Evolutionary conservation across 805 yeast genomes (phyloP).

Genomic region (Myxozyma lipomycoides): DNA sequence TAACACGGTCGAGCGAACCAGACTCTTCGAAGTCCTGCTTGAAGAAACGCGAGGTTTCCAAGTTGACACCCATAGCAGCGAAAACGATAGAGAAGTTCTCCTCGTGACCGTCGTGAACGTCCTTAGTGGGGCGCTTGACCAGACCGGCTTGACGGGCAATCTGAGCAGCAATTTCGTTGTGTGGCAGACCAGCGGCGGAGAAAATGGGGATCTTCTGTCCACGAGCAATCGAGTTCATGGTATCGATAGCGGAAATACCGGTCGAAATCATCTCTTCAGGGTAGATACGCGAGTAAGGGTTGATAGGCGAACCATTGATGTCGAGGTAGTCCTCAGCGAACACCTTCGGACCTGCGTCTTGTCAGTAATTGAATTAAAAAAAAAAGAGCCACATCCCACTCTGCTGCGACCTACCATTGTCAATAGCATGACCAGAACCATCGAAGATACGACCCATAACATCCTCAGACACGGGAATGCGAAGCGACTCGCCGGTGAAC

Average conservation of each 20-base stretch:
- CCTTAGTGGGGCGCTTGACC: conserved; percentile 94
- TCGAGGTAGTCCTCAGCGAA: conserved; percentile 98
- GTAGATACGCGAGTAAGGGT: conserved; percentile 96
- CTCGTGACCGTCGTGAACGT: conserved; percentile 99
- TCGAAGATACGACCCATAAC: conserved; percentile 96
- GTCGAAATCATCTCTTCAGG: conserved; percentile 99
- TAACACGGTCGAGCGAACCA: conserved; percentile 96
- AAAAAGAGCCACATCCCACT: too few relatives aligned
- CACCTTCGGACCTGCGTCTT: conserved; percentile 80
- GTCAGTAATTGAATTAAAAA: too few relatives aligned
- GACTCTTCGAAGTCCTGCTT: conserved; percentile 99
- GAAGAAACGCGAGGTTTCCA: conserved; percentile 97
- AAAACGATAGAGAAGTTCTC: conserved; percentile 98
- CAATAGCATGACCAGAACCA: conserved; percentile 98
- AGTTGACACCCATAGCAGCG: conserved; percentile 99
- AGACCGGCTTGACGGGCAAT: conserved; percentile 99
- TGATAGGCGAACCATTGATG: conserved; percentile 97
- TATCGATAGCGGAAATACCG: conserved; percentile 97
- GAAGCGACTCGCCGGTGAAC: conserved; percentile 91
- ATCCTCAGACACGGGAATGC: conserved; percentile 93
- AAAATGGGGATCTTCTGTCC: conserved; percentile 99
- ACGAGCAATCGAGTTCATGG: conserved; percentile 99
- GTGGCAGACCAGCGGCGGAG: conserved; percentile 99
- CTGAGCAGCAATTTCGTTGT: conserved; percentile 99
- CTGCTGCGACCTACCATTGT: conserved; percentile 45